A percentile compares a stretch with the other conserved stretches of the same genome.
Conservation (phyloP, 345 rosid genomes). For the Moricandia arvensis region DNA sequence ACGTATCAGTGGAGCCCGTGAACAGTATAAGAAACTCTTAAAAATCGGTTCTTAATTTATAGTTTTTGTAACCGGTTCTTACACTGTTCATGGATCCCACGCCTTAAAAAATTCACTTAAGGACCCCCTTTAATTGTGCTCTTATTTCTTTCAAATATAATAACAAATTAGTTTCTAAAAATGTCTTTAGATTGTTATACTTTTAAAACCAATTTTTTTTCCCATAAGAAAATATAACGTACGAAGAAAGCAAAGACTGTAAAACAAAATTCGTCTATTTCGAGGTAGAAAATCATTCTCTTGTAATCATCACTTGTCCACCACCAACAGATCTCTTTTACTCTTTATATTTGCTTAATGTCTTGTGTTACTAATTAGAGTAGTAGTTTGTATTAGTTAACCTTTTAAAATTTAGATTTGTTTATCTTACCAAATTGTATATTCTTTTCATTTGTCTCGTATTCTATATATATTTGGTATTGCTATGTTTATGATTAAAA, state of each 20-base stretch:
- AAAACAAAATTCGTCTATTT: constrained; percentile 20
- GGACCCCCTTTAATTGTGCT: no score
- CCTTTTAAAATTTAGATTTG: not conserved
- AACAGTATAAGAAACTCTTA: no score
- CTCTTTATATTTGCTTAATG: constrained; percentile 15
- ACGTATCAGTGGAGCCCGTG: no score
- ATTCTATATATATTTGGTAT: not conserved
- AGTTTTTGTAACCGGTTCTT: no score
- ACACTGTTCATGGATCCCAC: no score
- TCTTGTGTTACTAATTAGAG: constrained; percentile 23
- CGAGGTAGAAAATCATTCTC: constrained; percentile 36
- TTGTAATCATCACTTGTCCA: constrained; percentile 35
- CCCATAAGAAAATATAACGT: constrained; percentile 22
- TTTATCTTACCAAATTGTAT: not conserved
- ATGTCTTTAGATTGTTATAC: constrained; percentile 9
- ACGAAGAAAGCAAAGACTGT: constrained; percentile 34
- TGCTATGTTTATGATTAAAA: not conserved
- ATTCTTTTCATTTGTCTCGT: not conserved
- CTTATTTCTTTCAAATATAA: constrained; percentile 28
- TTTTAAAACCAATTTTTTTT: not conserved
- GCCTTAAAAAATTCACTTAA: no score
- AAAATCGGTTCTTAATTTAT: no score
- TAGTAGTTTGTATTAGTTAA: constrained; percentile 3
- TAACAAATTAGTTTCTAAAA: constrained; percentile 7
- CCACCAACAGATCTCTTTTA: constrained; percentile 23